Base-by-base conservation (phyloP, 148 eudicot genomes). In the Rhododendron henanense region DNA sequence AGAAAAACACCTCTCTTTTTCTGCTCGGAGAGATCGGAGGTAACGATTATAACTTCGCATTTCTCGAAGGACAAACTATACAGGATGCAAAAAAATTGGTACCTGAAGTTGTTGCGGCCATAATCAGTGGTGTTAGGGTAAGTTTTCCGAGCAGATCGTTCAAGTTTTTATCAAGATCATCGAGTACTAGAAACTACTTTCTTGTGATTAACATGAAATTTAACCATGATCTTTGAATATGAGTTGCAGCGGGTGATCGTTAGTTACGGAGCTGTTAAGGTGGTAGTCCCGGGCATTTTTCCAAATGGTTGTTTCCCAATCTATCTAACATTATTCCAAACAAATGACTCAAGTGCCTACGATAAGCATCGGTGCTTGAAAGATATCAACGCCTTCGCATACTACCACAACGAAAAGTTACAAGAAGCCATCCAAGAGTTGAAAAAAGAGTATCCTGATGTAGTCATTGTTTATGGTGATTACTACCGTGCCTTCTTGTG, bases 221-320 rank as follows among this genome's bases (percentile, higher is more conserved):
- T 13, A n/a, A 48, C 33, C 16, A 16, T 28, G 18, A 47, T 79
- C 33, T 10, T 50, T 35, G 2, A 41, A 11, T 25, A 47, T 15
- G 59, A 28, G n/a, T 14, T 81, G 47, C 71, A 90, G 92, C 85
- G 47, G 35, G 83, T 25, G 33, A 67, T 89, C 28, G 61, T 87
- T 28, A 37, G 65, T 0, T 35, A 41, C 44, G 90, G 90, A 37
- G 92, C 83, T 16, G 44, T 51, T 51, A 74, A 84, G 76, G 84
- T 90, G 28, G 39, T 89, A 14, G 88, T 89, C 31, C 87, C 90
- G 1, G 91, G 91, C n/a, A 71, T 31, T 33, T 80, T 91, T 50
- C 87, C 88, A 41, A 19, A 82, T 51, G 91, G 86, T 21, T 85
- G 87, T 19, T 75, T 74, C 10, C 92, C 92, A 4, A 55, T 81